phyloP scores from a whole-genome alignment of 129 eudicot genomes.

The Centaurea solstitialis region DNA sequence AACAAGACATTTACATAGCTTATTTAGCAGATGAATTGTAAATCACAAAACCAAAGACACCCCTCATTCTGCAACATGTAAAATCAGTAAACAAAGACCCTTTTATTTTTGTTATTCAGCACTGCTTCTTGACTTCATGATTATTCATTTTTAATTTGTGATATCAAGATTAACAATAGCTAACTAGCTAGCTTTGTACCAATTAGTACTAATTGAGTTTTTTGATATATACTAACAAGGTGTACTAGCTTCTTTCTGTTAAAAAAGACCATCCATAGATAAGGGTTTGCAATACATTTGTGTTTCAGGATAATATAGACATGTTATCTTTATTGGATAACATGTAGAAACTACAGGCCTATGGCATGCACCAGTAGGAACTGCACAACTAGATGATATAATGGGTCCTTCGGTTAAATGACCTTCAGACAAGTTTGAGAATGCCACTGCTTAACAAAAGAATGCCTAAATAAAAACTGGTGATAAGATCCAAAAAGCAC shows the following conservation, averaged over 20 bases:
- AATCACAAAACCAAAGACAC: not conserved
- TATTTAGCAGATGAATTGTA: not conserved
- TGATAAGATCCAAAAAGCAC: no score
- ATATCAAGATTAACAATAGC: not conserved
- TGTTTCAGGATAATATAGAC: not conserved
- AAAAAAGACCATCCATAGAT: not conserved
- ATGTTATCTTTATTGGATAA: not conserved
- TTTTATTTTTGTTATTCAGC: not conserved
- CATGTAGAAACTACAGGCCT: conserved; percentile 11
- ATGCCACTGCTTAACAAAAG: no score
- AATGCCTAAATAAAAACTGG: no score
- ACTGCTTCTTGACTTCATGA: not conserved
- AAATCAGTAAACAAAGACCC: no score
- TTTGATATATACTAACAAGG: not conserved
- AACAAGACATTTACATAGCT: not conserved
- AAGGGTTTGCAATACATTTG: not conserved
- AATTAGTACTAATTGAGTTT: not conserved
- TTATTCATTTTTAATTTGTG: not conserved
- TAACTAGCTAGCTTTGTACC: conserved; percentile 1
- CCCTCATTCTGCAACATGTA: not conserved
- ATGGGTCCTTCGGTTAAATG: not conserved
- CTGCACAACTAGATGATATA: not conserved
- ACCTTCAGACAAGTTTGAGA: no score
- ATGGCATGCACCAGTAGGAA: not conserved
- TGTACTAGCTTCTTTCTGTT: not conserved